These are phyloP conservation scores for Stachybotrys echinatus DNA, from an alignment of 2,329 filamentous ascomycete genomes.

Conservation along the genomic window DNA sequence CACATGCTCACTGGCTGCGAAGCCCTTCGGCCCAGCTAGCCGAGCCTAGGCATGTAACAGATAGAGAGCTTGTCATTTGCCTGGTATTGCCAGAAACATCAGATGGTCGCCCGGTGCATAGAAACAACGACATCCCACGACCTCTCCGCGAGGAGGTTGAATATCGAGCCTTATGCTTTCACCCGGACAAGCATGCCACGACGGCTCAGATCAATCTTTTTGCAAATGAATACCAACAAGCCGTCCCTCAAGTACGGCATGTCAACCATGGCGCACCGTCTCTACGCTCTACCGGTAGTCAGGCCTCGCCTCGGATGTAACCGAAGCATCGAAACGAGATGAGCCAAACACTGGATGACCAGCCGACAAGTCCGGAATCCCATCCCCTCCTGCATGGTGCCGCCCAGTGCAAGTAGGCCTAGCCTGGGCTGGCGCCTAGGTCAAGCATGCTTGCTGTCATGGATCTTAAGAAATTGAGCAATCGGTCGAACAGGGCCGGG, in stretches of 20 bases:
- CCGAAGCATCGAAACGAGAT: not conserved
- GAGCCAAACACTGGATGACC: not conserved
- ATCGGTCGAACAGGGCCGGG: conserved; percentile 2
- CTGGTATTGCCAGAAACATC: not conserved
- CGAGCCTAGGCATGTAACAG: conserved; percentile 1
- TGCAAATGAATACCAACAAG: not conserved
- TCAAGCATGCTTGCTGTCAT: not conserved
- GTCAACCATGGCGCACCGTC: no score
- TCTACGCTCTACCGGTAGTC: no score
- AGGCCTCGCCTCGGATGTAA: not conserved
- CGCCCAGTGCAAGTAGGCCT: not conserved
- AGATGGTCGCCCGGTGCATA: not conserved
- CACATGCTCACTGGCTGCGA: not conserved
- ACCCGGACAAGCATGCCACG: not conserved
- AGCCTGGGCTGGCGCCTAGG: not conserved
- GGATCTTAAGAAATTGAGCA: not conserved
- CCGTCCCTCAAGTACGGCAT: no score
- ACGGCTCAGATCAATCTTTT: not conserved
- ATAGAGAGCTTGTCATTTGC: conserved; percentile 1
- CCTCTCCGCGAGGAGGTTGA: not conserved
- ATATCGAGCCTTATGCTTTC: not conserved
- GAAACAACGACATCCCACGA: not conserved
- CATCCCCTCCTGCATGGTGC: not conserved
- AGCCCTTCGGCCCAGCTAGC: not conserved
- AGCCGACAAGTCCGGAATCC: not conserved